phyloP scores from a whole-genome alignment of 2,329 filamentous ascomycete species.

The Fusarium illudens region DNA sequence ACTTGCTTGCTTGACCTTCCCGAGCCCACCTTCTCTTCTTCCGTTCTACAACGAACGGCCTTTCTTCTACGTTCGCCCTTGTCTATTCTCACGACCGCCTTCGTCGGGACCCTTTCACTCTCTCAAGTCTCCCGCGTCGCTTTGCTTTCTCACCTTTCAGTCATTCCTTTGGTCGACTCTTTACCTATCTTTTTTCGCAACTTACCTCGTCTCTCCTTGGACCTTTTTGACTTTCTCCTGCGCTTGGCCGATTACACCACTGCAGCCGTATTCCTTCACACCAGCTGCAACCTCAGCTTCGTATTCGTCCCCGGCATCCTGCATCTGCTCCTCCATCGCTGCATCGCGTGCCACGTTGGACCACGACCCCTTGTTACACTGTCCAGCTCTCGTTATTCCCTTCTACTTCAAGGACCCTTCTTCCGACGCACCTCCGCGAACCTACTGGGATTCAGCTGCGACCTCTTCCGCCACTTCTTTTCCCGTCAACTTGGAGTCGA shows the following conservation, averaged over 20 bases:
- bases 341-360: conserved; percentile 35
- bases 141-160: conserved; percentile 9
- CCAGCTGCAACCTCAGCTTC: conserved; percentile 18
- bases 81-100: conserved; percentile 18
- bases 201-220: conserved; percentile 13
- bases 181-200: conserved; percentile 8
- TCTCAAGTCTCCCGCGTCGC: conserved; percentile 25
- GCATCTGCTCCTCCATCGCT: conserved; percentile 29
- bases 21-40: conserved; percentile 26
- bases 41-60: conserved; percentile 19
- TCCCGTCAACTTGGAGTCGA: not conserved
- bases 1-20: not conserved
- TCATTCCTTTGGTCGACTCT: conserved; percentile 21
- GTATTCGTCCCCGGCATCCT: conserved; percentile 33
- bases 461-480: conserved; percentile 9
- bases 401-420: conserved; percentile 23
- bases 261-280: conserved; percentile 1
- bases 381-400: conserved; percentile 17
- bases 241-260: conserved; percentile 16
- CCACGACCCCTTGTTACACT: conserved; percentile 23
- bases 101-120: conserved; percentile 33
- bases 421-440: conserved; percentile 2
- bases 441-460: conserved; percentile 9
- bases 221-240: not conserved
- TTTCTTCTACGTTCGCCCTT: conserved; percentile 27